Evolutionary conservation across 2,329 filamentous ascomycete genomes (phyloP).

Genomic region (Nemania serpens): DNA sequence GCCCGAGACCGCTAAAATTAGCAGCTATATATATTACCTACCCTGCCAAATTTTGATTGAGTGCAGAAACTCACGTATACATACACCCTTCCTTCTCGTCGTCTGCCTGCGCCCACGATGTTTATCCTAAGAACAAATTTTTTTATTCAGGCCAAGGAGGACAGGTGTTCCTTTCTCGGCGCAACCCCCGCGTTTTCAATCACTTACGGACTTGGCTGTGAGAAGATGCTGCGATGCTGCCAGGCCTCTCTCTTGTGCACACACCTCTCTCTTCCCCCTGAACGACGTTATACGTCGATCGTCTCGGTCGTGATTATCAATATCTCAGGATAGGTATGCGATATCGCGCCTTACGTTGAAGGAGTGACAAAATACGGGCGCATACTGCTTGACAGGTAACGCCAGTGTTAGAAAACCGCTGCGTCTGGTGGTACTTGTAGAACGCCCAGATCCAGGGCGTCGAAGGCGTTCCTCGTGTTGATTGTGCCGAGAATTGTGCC

Average conservation of each 20-base stretch:
- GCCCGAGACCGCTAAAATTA: constrained; percentile 29
- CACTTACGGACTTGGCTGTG: background rate
- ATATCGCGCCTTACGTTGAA: background rate
- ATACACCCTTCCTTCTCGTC: background rate
- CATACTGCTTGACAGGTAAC: constrained; percentile 1
- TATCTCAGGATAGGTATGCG: background rate
- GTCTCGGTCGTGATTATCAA: background rate
- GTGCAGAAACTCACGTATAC: constrained; percentile 10
- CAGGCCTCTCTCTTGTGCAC: too few relatives aligned
- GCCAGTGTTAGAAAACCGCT: background rate
- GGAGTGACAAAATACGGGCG: background rate
- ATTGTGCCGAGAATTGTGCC: background rate
- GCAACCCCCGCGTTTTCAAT: background rate
- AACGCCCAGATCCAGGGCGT: background rate
- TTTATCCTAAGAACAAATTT: background rate
- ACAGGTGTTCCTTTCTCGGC: constrained; percentile 17
- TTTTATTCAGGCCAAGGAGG: constrained; percentile 1
- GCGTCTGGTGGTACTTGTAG: background rate
- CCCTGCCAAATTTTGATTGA: constrained; percentile 20
- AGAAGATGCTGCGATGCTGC: background rate
- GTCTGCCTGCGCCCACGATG: background rate
- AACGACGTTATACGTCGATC: background rate
- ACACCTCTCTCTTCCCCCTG: background rate
- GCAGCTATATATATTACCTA: constrained; percentile 25
- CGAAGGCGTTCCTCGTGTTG: background rate